Evolutionary conservation across 2,329 filamentous ascomycete genomes (phyloP), one percentile per base, ranked within the genome.

Genomic region (Aspergillus latus): DNA sequence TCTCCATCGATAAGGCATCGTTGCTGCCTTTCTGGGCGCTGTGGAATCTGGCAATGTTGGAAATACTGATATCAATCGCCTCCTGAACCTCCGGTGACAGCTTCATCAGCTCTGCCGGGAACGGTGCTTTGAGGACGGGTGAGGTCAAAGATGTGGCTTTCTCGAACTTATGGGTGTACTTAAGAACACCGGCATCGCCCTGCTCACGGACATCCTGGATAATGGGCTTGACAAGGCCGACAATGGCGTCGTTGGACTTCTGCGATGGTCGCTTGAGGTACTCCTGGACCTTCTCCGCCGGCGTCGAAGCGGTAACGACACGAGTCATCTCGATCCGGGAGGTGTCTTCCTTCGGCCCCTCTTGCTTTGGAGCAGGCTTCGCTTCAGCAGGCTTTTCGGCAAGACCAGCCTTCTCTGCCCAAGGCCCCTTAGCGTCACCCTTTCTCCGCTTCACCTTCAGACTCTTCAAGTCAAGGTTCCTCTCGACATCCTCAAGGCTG

Each of bases 101-200:
- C 60, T 91, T 81, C 94, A 99, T 97, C 44, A 97, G 80, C 57
- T 87, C 84, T 63, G 87, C 76, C 1, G 91, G 87, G 79, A 96
- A 99, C 0, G 94, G 94, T 1, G 94, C 93, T 68, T 86, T 88
- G 61, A 99, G 80, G 11, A 99, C 92, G 0, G 93, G 91, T 0
- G 92, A 93, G 11, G 85, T 94, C 58, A 99, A 80, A 2, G 90
- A 93, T 0, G 90, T 96, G 0, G 93, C 94, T 78, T 93, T 96
- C 71, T 99, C 94, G 65, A 99, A 99, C 74, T 95, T 96, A 82
- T 97, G 92, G 1, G 94, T 97, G 74, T 96, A 97, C 49, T 89
- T 88, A 44, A 99, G 82, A 26, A 99, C 82, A 2, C 91, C 92
- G 66, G 88, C 88, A 75, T 99, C 94, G 52, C 94, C 94, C 34